Base-by-base conservation (phyloP, 148 eudicot genomes). In the Dysphania ambrosioides region DNA sequence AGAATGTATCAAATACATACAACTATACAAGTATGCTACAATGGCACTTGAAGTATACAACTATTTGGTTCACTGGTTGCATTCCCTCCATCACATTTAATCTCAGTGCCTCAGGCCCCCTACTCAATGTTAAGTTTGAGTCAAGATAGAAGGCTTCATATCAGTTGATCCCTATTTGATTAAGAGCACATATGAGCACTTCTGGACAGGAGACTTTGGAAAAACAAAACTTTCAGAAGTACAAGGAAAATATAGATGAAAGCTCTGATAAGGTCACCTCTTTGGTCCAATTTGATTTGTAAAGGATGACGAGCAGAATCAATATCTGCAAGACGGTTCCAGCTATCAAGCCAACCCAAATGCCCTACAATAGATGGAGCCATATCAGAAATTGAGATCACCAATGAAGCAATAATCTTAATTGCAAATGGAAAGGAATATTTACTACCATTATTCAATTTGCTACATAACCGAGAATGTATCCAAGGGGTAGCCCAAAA, bases 311-410 rank as follows among this genome's bases (percentile, higher is more conserved):
- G 40, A 86, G 40, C 2, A 92, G 82, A 61, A 92, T 72, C 60
- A 88, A 11, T 13, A 91, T 90, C 78, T 92, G 97, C 32, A 92
- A 59, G 35, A 82, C 75, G 32, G 80, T 79, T 79, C 97, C 97
- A 18, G 83, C 82, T 51, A 92, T 90, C 96, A 92, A 86, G n/a
- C 96, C 96, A 9, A 77, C 79, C 97, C 97, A 92, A 56, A 92
- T 79, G 47, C 97, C 97, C 96, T 92, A 41, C 55, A 38, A 76
- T 58, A n/a, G 29, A 47, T 66, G 8, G 13, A 75, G 29, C 49
- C 26, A 70, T 42, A 31, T 70, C 34, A 58, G 60, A 68, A 47
- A 15, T 2, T 0, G 7, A 23, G 11, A 8, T 58, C 1, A 29
- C 31, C 4, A 15, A 2, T 18, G 29, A 18, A 5, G 47, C 31